phyloP scores from a whole-genome alignment of 192 early-diverging fungal genomes.

The Coemansia sp. region DNA sequence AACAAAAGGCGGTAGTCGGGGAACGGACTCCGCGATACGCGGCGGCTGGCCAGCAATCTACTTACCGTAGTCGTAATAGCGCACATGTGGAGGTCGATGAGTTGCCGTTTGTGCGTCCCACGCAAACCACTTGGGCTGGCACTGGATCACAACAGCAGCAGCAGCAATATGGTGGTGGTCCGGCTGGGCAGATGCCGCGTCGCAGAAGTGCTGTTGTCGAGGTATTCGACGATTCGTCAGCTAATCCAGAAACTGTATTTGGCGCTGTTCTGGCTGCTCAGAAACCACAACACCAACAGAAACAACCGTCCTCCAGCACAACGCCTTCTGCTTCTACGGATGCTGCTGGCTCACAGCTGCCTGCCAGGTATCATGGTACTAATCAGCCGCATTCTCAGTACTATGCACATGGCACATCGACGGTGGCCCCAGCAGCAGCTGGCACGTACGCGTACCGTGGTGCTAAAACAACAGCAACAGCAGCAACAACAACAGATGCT shows the following conservation, averaged over 20 bases:
- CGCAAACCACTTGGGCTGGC: slow-evolving; percentile 18
- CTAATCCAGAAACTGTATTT: neutral
- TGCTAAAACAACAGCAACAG: neutral
- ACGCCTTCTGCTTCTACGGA: neutral
- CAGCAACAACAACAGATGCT: neutral
- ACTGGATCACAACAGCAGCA: slow-evolving; percentile 11
- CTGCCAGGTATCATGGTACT: slow-evolving; percentile 48
- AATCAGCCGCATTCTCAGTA: slow-evolving; percentile 50
- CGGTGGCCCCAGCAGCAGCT: neutral
- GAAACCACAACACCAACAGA: slow-evolving; percentile 2
- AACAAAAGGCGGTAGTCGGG: neutral
- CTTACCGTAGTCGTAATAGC: slow-evolving; percentile 47
- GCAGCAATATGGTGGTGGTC: neutral
- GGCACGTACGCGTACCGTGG: slow-evolving; percentile 18
- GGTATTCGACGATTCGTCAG: slow-evolving; percentile 18
- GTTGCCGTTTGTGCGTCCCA: slow-evolving; percentile 40
- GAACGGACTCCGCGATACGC: slow-evolving; percentile 31
- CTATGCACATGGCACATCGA: slow-evolving; percentile 43
- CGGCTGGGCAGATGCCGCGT: slow-evolving; percentile 9
- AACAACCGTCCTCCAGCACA: neutral
- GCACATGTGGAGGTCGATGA: slow-evolving; percentile 50
- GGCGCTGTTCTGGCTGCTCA: slow-evolving; percentile 1
- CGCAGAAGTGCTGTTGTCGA: slow-evolving; percentile 45
- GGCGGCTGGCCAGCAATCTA: slow-evolving; percentile 7
- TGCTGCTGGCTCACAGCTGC: slow-evolving; percentile 8